Evolutionary conservation across 1,284 basidiomycete genomes (phyloP), one percentile per base, ranked within the genome.

Genomic region (Gastroboletus turbinatus): DNA sequence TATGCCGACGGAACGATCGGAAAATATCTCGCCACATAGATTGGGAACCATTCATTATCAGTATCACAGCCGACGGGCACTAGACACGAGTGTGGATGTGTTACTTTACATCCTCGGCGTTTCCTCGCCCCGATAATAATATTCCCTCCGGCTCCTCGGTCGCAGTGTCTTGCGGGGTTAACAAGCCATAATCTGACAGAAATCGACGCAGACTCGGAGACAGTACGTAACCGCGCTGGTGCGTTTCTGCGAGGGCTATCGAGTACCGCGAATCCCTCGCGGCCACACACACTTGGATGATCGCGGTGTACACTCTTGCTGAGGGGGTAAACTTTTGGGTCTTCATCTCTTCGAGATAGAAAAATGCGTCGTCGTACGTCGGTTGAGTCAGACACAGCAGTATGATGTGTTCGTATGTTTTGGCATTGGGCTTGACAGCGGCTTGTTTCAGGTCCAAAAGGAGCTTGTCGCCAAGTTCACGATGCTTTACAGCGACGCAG

Each of bases 311-410:
- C n/a, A 86, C 71, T 1, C 64, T 62, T 38, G 68, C 63, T 1
- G 82, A 70, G 2, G 92, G 91, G 35, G 76, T 68, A 67, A 83
- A 76, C 14, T 77, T 77, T 46, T 78, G 79, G 0, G 76, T 72
- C 71, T 94, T 94, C 87, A 92, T 90, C 75, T 92, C 87, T 68
- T 94, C 92, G 32, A 95, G 80, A 70, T 90, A 93, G 71, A 85
- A 88, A 75, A 95, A 95, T 0, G 92, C 91, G 63, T 92, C 88
- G 66, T 94, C 92, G 71, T 93, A 95, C 3, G 75, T 77, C 14
- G 79, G 68, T 64, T 91, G 87, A 1, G 84, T 84, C 21, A 93
- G 77, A 66, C 84, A 87, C 4, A 94, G 79, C 16, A 75, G 62
- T 58, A 94, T 82, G 71, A 93, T 78, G 38, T 78, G 75, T 61